Evolutionary conservation across 768 basidiomycete genomes (phyloP).

Genomic region (Suillus spraguei): DNA sequence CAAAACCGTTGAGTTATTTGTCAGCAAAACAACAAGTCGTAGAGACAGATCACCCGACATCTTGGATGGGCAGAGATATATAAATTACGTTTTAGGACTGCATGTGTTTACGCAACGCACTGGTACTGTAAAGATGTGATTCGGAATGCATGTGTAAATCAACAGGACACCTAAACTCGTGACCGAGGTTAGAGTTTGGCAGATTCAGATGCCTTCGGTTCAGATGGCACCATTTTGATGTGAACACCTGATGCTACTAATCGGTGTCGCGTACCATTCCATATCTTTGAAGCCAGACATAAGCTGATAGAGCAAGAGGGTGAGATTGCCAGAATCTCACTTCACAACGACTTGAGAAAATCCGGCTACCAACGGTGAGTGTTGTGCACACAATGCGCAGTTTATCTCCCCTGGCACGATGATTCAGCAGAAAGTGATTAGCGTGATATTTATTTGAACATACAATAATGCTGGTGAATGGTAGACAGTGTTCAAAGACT

Average conservation of each 20-base stretch:
- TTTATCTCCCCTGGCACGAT: constrained; percentile 37
- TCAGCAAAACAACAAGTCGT: not conserved
- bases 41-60: no score
- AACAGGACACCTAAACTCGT: not conserved
- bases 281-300: constrained; percentile 42
- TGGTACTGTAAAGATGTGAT: not conserved
- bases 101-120: no score
- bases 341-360: constrained; percentile 52
- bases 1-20: constrained; percentile 13
- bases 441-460: constrained; percentile 1
- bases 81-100: no score
- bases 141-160: not conserved
- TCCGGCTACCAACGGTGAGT: constrained; percentile 48
- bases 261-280: constrained; percentile 55
- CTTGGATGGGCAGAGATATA: no score
- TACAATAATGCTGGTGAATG: constrained; percentile 58
- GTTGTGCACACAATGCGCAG: constrained; percentile 57
- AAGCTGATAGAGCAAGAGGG: not conserved
- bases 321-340: constrained; percentile 25
- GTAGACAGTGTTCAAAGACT: constrained; percentile 53
- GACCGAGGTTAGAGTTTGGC: constrained; percentile 23
- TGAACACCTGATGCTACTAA: constrained; percentile 58
- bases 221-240: constrained; percentile 55
- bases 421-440: not conserved
- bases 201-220: constrained; percentile 4